These are phyloP conservation scores for Acer yangbiense DNA, from an alignment of 345 rosid genomes.

Conservation along the genomic window DNA sequence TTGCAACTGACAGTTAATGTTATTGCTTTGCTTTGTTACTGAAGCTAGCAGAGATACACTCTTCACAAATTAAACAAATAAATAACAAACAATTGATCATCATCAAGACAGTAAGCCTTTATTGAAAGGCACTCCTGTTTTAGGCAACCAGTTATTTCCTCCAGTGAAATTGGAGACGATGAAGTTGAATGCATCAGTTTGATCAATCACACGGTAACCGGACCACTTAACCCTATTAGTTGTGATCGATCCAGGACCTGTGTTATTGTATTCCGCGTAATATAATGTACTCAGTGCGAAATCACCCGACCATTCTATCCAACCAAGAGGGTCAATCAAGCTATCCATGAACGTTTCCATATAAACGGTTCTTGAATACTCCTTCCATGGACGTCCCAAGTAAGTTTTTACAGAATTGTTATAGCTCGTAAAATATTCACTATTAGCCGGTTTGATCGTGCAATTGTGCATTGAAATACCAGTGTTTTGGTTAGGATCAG, in stretches of 20 bases:
- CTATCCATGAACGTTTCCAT: slow-evolving; percentile 34
- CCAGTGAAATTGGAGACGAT: slow-evolving; percentile 22
- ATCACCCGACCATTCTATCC: slow-evolving; percentile 32
- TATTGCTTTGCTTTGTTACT: no score
- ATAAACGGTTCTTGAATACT: slow-evolving; percentile 38
- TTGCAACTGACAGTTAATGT: no score
- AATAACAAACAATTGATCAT: not conserved
- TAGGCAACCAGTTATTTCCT: slow-evolving; percentile 36
- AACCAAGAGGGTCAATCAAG: slow-evolving; percentile 32
- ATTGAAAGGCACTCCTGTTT: slow-evolving; percentile 33
- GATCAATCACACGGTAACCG: slow-evolving; percentile 26
- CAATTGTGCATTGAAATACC: slow-evolving; percentile 42
- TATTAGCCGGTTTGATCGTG: slow-evolving; percentile 18
- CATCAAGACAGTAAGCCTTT: slow-evolving; percentile 16
- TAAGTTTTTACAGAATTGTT: slow-evolving; percentile 13
- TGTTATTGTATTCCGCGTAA: slow-evolving; percentile 40
- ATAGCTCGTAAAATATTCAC: slow-evolving; percentile 20
- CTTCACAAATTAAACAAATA: no score
- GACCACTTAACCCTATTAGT: slow-evolving; percentile 24
- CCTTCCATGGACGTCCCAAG: slow-evolving; percentile 45
- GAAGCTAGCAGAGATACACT: no score
- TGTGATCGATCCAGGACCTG: slow-evolving; percentile 29
- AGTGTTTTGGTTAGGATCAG: slow-evolving; percentile 44
- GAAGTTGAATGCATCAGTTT: slow-evolving; percentile 23
- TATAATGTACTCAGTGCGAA: slow-evolving; percentile 33